phyloP scores from a whole-genome alignment of 768 basidiomycete genomes.

The Agrocybe chaxingu region DNA sequence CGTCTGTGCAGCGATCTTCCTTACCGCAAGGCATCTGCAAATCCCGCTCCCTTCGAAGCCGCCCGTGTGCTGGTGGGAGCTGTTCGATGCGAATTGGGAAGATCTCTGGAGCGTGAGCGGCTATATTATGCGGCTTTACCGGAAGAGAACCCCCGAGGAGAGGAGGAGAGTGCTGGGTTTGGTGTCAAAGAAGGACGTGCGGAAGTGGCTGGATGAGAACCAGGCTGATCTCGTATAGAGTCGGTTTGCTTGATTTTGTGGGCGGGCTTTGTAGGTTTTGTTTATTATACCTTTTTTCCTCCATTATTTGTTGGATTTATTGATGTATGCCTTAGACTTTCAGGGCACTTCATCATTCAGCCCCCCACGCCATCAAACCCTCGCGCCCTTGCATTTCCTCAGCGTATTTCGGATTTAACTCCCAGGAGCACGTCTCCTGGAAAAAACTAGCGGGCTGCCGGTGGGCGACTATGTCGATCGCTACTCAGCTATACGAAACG shows the following conservation, averaged over 20 bases:
- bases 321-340: too few relatives aligned
- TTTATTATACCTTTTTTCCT: not conserved
- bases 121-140: slow-evolving; percentile 80
- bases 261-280: not conserved
- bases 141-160: slow-evolving; percentile 47
- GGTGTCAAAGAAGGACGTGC: slow-evolving; percentile 75
- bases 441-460: too few relatives aligned
- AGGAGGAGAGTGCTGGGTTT: slow-evolving; percentile 46
- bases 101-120: slow-evolving; percentile 86
- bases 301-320: not conserved
- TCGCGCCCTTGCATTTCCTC: too few relatives aligned
- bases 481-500: too few relatives aligned
- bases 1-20: slow-evolving; percentile 84
- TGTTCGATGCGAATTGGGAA: slow-evolving; percentile 91
- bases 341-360: too few relatives aligned
- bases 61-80: slow-evolving; percentile 85
- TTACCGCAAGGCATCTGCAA: slow-evolving; percentile 67
- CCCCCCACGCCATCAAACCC: too few relatives aligned
- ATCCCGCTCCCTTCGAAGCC: slow-evolving; percentile 72
- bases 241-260: too few relatives aligned
- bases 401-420: too few relatives aligned
- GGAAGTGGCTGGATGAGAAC: slow-evolving; percentile 76
- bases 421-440: too few relatives aligned
- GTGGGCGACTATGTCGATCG: too few relatives aligned
- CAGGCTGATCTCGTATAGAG: slow-evolving; percentile 2